phyloP scores from a whole-genome alignment of 495 filamentous ascomycete species.

The Penicillium turbatum region DNA sequence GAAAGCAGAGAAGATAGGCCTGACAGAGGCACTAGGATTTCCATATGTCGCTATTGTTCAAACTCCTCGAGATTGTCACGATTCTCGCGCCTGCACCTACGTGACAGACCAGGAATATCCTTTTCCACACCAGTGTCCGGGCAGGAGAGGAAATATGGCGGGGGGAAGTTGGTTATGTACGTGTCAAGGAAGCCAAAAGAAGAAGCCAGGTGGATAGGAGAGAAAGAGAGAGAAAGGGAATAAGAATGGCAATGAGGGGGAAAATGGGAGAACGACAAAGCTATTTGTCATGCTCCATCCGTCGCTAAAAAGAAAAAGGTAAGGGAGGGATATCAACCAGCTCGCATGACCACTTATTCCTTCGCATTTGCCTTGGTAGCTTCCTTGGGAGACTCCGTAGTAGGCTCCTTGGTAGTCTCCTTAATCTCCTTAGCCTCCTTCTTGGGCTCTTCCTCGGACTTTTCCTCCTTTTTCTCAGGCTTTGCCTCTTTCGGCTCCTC shows the following conservation, averaged over 20 bases:
- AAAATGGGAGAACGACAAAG: slow-evolving; percentile 6
- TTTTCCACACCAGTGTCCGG: not conserved
- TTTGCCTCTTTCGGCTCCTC: slow-evolving; percentile 11
- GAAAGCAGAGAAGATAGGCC: slow-evolving; percentile 4
- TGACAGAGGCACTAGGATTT: slow-evolving; percentile 17
- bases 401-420: slow-evolving; percentile 11
- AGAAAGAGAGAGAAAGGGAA: not conserved
- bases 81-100: slow-evolving; percentile 15
- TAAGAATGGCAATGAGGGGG: slow-evolving; percentile 4
- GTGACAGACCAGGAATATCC: slow-evolving; percentile 10
- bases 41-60: slow-evolving; percentile 18
- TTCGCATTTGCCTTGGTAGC: not conserved
- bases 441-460: slow-evolving; percentile 6
- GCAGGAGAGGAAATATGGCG: not conserved
- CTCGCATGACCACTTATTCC: slow-evolving; percentile 5
- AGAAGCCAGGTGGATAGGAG: not conserved
- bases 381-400: not conserved
- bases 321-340: slow-evolving; percentile 12
- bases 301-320: slow-evolving; percentile 26
- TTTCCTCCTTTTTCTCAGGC: slow-evolving; percentile 11
- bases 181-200: slow-evolving; percentile 1
- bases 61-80: slow-evolving; percentile 10
- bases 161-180: slow-evolving; percentile 20
- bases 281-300: slow-evolving; percentile 33
- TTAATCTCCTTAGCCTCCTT: slow-evolving; percentile 5